Evolutionary conservation across 1,284 basidiomycete genomes (phyloP).

Genomic region (Porodaedalea pini): DNA sequence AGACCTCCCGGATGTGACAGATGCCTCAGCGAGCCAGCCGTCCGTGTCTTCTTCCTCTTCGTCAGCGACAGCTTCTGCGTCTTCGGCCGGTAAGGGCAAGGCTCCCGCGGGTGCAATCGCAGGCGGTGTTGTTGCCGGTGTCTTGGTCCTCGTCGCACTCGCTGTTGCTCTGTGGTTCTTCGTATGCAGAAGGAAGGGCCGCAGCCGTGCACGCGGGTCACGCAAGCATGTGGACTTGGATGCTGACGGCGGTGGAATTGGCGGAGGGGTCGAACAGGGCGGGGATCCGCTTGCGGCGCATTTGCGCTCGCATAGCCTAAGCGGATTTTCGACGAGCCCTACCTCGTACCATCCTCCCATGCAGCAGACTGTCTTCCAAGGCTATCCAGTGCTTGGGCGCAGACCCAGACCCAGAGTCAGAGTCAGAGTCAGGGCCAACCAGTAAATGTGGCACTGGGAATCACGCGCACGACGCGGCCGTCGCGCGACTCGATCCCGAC

Average conservation of each 20-base stretch:
- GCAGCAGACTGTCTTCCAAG: not conserved
- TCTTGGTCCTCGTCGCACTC: constrained; percentile 1
- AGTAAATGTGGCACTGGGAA: not conserved
- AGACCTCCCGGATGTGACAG: constrained; percentile 17
- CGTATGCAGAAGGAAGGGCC: not conserved
- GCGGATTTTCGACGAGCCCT: not conserved
- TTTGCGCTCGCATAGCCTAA: not conserved
- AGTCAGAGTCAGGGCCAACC: not conserved
- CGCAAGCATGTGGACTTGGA: constrained; percentile 7
- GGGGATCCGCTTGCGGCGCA: constrained; percentile 1
- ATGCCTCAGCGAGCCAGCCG: constrained; percentile 11
- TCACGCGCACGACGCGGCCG: not conserved
- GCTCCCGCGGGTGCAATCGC: constrained; percentile 14
- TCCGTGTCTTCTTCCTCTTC: constrained; percentile 1
- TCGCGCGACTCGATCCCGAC: constrained; percentile 7
- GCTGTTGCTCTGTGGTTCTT: constrained; percentile 11
- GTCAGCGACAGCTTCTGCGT: not conserved
- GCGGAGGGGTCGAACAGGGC: not conserved
- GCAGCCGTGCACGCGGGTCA: not conserved
- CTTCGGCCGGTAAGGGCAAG: constrained; percentile 1
- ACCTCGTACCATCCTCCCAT: not conserved
- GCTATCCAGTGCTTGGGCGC: not conserved
- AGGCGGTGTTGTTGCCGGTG: constrained; percentile 16
- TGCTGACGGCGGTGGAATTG: not conserved
- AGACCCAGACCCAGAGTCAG: not conserved